A percentile compares a stretch with the other conserved stretches of the same genome.
These are phyloP conservation scores for Thermomucor indicae-seudaticae DNA, from an alignment of 371 early-diverging fungal genomes.

Conservation along the genomic window DNA sequence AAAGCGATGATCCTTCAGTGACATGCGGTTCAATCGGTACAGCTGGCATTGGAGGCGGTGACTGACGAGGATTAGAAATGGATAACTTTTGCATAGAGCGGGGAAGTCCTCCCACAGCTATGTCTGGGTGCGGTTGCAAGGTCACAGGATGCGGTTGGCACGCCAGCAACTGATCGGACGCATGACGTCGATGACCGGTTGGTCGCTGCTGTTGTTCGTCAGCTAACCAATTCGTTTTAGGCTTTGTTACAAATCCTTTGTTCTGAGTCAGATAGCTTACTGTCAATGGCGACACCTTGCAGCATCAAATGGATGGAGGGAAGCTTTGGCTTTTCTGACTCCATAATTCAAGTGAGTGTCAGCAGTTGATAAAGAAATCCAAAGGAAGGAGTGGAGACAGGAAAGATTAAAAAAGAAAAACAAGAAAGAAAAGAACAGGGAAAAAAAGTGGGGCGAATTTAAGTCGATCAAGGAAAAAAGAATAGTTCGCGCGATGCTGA, in stretches of 20 bases:
- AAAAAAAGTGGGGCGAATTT: constrained; percentile 4
- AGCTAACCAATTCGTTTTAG: background rate
- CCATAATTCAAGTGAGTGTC: constrained; percentile 7
- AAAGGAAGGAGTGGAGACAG: constrained; percentile 5
- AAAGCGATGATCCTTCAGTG: constrained; percentile 1
- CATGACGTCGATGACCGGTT: constrained; percentile 24
- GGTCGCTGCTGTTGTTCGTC: background rate
- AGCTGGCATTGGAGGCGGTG: constrained; percentile 5
- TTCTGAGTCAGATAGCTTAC: background rate
- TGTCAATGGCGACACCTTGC: constrained; percentile 10
- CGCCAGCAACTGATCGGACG: constrained; percentile 15
- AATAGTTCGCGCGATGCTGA: constrained; percentile 2
- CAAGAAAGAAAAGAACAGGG: constrained; percentile 5
- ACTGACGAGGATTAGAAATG: constrained; percentile 6
- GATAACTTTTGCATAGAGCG: constrained; percentile 14
- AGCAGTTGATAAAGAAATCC: constrained; percentile 1
- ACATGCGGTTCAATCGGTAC: constrained; percentile 15
- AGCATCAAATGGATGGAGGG: constrained; percentile 26
- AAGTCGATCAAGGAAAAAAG: constrained; percentile 4
- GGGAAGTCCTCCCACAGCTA: constrained; percentile 7
- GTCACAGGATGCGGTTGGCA: background rate
- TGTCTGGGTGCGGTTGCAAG: constrained; percentile 6
- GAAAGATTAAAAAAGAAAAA: constrained; percentile 5
- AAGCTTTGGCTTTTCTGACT: constrained; percentile 19
- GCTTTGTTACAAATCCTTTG: background rate